phyloP scores from a whole-genome alignment of 257 asterid species.

The Gentiana macrophylla region DNA sequence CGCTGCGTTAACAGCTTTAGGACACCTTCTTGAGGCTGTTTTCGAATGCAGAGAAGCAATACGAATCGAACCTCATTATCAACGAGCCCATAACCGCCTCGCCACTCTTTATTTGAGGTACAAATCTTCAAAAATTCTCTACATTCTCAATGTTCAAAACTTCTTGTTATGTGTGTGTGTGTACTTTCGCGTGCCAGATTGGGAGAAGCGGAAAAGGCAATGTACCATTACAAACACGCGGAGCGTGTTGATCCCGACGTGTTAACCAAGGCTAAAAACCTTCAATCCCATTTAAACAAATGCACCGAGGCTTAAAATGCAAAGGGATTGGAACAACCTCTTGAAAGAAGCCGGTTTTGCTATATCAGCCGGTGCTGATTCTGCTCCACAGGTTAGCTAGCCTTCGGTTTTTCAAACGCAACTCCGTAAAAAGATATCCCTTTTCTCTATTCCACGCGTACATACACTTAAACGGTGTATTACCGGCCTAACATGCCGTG shows the following conservation, averaged over 20 bases:
- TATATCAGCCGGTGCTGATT: conserved; percentile 66
- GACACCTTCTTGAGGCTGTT: conserved; percentile 87
- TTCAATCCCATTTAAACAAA: conserved; percentile 37
- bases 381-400: conserved; percentile 61
- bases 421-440: too few relatives aligned
- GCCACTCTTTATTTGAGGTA: conserved; percentile 65
- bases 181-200: conserved; percentile 26
- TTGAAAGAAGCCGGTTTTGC: conserved; percentile 45
- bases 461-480: too few relatives aligned
- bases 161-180: neutral
- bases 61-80: conserved; percentile 58
- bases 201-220: conserved; percentile 70
- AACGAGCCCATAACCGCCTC: conserved; percentile 76
- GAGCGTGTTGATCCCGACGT: conserved; percentile 83
- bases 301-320: conserved; percentile 57
- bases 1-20: conserved; percentile 88
- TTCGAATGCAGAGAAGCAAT: conserved; percentile 84
- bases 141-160: neutral
- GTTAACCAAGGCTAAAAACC: conserved; percentile 34
- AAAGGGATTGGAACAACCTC: conserved; percentile 50
- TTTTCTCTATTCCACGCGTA: too few relatives aligned
- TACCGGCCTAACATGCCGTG: neutral
- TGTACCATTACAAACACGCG: conserved; percentile 60
- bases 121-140: neutral
- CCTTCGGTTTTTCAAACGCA: neutral